These are phyloP conservation scores for Tuber calosporum DNA, from an alignment of 495 filamentous ascomycete species.

Conservation along the genomic window DNA sequence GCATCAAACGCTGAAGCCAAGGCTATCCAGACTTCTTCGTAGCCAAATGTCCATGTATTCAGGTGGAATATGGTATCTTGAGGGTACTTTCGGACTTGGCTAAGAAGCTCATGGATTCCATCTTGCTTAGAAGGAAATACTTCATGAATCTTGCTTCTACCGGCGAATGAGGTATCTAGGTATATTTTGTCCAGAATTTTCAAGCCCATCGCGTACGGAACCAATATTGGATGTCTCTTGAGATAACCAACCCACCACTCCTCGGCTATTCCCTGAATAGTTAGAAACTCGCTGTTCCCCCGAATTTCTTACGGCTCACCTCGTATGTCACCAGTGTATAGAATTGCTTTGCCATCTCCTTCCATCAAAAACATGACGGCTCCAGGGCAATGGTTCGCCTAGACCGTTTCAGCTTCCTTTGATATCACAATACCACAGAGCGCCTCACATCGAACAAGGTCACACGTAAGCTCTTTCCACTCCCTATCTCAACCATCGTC, in stretches of 20 bases:
- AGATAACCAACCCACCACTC: slow-evolving; percentile 62
- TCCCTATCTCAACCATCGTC: slow-evolving; percentile 65
- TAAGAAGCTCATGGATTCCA: slow-evolving; percentile 65
- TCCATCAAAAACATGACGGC: slow-evolving; percentile 94
- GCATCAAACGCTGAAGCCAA: slow-evolving; percentile 62
- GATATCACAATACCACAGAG: background rate
- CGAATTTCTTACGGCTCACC: slow-evolving; percentile 47
- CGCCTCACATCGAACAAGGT: slow-evolving; percentile 65
- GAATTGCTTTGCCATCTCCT: slow-evolving; percentile 61
- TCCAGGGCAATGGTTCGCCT: slow-evolving; percentile 80
- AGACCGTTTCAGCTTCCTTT: slow-evolving; percentile 4
- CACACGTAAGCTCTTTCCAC: slow-evolving; percentile 60
- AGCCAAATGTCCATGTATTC: slow-evolving; percentile 86
- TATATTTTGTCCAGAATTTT: slow-evolving; percentile 72
- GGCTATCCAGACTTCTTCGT: slow-evolving; percentile 75
- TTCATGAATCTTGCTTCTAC: slow-evolving; percentile 45
- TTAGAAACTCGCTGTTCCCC: slow-evolving; percentile 1
- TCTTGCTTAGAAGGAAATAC: slow-evolving; percentile 61
- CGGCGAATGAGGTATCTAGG: slow-evolving; percentile 74
- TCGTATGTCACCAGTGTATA: slow-evolving; percentile 92
- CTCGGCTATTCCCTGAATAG: slow-evolving; percentile 48
- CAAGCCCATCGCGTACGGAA: slow-evolving; percentile 64
- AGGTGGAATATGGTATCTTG: slow-evolving; percentile 74
- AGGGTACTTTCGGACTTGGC: slow-evolving; percentile 63
- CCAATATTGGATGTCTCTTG: slow-evolving; percentile 60